Conservation (phyloP, 345 rosid genomes). For the Brassica nigra region DNA sequence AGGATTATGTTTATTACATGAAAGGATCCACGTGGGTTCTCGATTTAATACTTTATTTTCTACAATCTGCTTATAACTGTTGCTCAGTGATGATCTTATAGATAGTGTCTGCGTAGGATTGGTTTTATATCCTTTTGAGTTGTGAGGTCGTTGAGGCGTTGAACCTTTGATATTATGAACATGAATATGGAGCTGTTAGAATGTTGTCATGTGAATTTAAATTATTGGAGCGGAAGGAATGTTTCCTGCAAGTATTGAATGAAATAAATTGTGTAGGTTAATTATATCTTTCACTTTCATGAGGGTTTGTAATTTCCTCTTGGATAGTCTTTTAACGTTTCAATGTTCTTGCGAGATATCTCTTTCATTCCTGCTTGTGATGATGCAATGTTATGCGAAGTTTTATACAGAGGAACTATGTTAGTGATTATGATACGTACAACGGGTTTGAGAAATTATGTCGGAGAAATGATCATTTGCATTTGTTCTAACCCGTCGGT, state of each 20-base stretch:
- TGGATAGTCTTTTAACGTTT: no score
- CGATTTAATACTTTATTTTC: neutral
- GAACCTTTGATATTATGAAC: neutral
- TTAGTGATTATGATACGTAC: neutral
- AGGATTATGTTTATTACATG: constrained; percentile 11
- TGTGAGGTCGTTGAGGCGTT: neutral
- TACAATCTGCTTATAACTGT: neutral
- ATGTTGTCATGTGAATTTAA: neutral
- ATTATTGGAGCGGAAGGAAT: neutral
- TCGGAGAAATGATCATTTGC: neutral
- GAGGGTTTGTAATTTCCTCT: neutral
- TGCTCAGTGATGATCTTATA: neutral
- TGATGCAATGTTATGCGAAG: neutral
- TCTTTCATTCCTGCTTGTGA: no score
- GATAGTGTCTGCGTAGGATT: neutral
- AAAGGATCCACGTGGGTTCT: neutral
- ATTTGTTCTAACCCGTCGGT: no score
- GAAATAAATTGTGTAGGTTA: neutral
- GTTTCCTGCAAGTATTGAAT: neutral
- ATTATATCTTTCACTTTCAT: neutral
- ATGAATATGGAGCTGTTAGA: neutral
- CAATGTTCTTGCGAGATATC: neutral
- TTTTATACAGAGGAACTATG: neutral
- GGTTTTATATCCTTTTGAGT: neutral
- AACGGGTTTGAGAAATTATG: neutral